A percentile compares a stretch with the other conserved stretches of the same genome.
These are phyloP conservation scores for Ottelia alismoides DNA, from an alignment of 106 monocot species.

Conservation along the genomic window DNA sequence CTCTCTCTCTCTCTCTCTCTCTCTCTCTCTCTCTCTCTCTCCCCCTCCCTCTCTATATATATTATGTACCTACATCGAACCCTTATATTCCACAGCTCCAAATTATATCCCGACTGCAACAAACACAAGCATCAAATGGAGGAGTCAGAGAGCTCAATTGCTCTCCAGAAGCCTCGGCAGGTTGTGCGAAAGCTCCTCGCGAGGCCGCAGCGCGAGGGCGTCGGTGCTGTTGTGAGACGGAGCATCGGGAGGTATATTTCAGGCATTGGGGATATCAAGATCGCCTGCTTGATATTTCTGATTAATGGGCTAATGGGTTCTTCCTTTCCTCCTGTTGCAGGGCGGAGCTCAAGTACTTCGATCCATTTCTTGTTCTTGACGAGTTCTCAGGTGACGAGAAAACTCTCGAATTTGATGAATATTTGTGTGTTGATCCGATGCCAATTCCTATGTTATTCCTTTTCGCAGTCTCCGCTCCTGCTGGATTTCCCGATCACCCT, in stretches of 20 bases:
- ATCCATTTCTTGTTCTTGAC: constrained; percentile 64
- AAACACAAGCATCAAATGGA: no score
- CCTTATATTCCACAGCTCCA: no score
- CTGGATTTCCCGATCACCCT: constrained; percentile 73
- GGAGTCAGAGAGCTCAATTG: neutral
- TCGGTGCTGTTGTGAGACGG: constrained; percentile 53
- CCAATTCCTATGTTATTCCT: no score
- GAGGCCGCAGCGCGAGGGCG: constrained; percentile 63
- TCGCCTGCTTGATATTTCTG: neutral
- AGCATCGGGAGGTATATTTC: constrained; percentile 89
- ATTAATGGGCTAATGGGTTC: neutral
- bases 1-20: no score
- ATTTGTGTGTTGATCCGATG: no score
- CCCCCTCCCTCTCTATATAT: no score
- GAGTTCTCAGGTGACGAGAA: constrained; percentile 43
- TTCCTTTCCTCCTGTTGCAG: constrained; percentile 11
- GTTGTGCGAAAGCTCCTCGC: constrained; percentile 49
- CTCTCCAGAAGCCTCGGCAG: constrained; percentile 31
- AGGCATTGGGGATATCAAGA: no score
- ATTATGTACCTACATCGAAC: no score
- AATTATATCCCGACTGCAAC: no score
- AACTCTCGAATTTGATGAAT: no score
- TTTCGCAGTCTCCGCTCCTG: constrained; percentile 43
- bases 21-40: no score
- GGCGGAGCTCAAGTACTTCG: constrained; percentile 55